Percentiles rank a stretch among this genome's conserved stretches.
Conservation (phyloP, 2,329 filamentous ascomycete genomes). For the Neurospora sp. region DNA sequence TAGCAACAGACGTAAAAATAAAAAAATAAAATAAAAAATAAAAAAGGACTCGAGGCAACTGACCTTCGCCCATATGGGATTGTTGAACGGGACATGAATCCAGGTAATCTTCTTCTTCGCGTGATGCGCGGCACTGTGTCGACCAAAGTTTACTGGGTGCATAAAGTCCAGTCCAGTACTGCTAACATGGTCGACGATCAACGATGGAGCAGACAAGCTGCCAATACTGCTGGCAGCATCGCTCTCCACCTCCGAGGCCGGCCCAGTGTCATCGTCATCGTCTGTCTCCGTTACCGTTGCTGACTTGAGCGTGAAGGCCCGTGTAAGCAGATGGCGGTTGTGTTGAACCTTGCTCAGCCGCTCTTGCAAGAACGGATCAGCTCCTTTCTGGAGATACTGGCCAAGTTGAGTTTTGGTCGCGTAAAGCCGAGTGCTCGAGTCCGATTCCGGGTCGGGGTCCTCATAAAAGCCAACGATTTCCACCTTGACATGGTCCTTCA, state of each 20-base stretch:
- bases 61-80: conserved; percentile 49
- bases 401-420: conserved; percentile 38
- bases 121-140: conserved; percentile 15
- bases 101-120: conserved; percentile 41
- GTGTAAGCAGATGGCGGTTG: background rate
- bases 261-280: background rate
- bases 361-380: conserved; percentile 43
- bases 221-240: background rate
- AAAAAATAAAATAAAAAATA: too few species aligned
- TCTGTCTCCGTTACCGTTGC: background rate
- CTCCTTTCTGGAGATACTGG: conserved; percentile 46
- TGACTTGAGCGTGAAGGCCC: background rate
- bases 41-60: conserved; percentile 5
- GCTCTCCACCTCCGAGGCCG: background rate
- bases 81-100: conserved; percentile 48
- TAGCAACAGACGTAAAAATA: background rate
- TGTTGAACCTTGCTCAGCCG: conserved; percentile 28
- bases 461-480: conserved; percentile 53
- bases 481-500: conserved; percentile 44
- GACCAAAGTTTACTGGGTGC: background rate
- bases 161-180: background rate
- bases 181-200: background rate
- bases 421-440: conserved; percentile 37
- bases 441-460: conserved; percentile 29
- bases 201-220: background rate